Conservation (phyloP, 1,139 yeast genomes). For the Yamadazyma dushanensis region DNA sequence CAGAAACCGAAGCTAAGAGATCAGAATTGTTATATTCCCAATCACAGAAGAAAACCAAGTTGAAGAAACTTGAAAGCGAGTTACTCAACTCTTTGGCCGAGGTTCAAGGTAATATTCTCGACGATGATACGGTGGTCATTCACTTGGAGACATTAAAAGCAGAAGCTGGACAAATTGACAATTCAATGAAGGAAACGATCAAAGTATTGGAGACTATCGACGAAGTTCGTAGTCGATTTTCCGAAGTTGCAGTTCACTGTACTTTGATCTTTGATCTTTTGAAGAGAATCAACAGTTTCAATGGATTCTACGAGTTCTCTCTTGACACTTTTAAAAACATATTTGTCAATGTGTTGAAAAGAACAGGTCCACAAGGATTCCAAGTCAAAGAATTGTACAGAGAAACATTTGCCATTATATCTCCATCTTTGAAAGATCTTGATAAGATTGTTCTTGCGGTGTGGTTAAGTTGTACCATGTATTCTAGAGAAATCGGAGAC, state of each 20-base stretch:
- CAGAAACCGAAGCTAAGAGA: conserved; percentile 67
- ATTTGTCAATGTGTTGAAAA: conserved; percentile 38
- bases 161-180: conserved; percentile 57
- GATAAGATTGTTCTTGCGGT: conserved; percentile 52
- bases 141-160: conserved; percentile 65
- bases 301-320: conserved; percentile 59
- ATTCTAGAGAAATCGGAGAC: conserved; percentile 26
- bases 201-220: conserved; percentile 56
- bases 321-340: conserved; percentile 45
- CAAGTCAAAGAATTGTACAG: conserved; percentile 31
- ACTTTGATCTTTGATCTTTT: conserved; percentile 52
- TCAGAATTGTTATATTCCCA: conserved; percentile 53
- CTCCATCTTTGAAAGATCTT: conserved; percentile 49
- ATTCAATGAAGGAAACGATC: conserved; percentile 55
- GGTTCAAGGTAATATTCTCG: conserved; percentile 64
- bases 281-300: conserved; percentile 39
- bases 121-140: conserved; percentile 58
- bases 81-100: conserved; percentile 59
- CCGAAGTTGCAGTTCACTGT: conserved; percentile 56
- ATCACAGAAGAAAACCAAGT: conserved; percentile 56
- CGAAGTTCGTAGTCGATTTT: conserved; percentile 44
- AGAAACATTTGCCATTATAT: conserved; percentile 45
- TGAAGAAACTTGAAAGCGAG: conserved; percentile 60
- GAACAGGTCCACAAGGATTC: conserved; percentile 17
- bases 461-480: conserved; percentile 31